Base-by-base conservation (phyloP, 768 basidiomycete genomes). In the Sutorius australiensis region DNA sequence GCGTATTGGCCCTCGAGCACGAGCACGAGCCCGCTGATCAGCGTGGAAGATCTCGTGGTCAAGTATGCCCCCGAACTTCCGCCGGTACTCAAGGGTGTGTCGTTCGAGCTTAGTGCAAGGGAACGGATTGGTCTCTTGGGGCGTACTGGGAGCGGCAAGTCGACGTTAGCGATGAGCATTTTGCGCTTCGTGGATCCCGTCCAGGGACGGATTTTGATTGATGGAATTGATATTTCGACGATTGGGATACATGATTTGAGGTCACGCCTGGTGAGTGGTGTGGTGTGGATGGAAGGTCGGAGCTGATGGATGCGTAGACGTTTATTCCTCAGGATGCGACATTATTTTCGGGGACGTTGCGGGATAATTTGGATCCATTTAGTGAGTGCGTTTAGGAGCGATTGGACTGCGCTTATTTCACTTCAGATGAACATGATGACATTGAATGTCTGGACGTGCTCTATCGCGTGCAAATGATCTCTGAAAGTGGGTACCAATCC, bases 1-100 rank as follows among this genome's bases (percentile, higher is more conserved):
- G 94, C 93, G 0, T 94, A 94, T 63, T 97, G 94, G 94, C 94
- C 94, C 0, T 92, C 92, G 0, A 83, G 78, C 53, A 75, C 84
- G 16, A 79, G 76, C 45, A 73, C 79, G 8, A 75, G 83, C 28
- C 64, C 76, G 4, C 73, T 95, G 24, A 62, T 97, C 30, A 69
- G 71, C 1, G 88, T 90, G 0, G 84, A 93, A 59, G 80, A 93
- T 56, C 73, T 95, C 27, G 82, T 81, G 16, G 73, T 95, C 66
- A 89, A 84, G 68, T 95, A 95, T 67, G 82, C 89, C 0, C 86
- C 89, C 0, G 91, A 94, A 48, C 76, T 95, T 11, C 92, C 92
- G 0, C 74, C 87, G 0, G 91, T 94, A 0, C 73, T 95, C 32
- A 86, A 86, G 53, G 77, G 80, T 33, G 75, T 92, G 5, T 89